phyloP scores from a whole-genome alignment of 1,284 basidiomycete species.

The Paramarasmius palmivorus region DNA sequence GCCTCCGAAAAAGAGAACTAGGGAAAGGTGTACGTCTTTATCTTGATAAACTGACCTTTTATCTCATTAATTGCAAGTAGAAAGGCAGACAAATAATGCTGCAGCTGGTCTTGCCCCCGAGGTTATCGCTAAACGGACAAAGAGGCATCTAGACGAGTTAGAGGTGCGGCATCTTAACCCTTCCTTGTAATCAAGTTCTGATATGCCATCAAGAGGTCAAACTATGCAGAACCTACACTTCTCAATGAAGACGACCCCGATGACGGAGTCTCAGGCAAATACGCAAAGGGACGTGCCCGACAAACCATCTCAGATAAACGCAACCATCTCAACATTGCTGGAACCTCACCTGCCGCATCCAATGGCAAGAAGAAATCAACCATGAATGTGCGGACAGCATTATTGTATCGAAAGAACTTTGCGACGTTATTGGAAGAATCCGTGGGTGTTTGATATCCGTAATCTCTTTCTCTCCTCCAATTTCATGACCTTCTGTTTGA shows the following conservation, averaged over 20 bases:
- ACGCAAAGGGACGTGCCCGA: slow-evolving; percentile 64
- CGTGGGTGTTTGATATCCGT: slow-evolving; percentile 55
- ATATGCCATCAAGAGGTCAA: slow-evolving; percentile 54
- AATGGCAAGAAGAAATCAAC: slow-evolving; percentile 70
- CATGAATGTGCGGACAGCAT: slow-evolving; percentile 73
- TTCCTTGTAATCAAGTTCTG: slow-evolving; percentile 5
- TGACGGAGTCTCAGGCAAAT: slow-evolving; percentile 39
- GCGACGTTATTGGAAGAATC: slow-evolving; percentile 75
- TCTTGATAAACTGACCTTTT: slow-evolving; percentile 12
- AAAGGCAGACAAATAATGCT: slow-evolving; percentile 41
- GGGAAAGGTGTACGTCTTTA: slow-evolving; percentile 40
- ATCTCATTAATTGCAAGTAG: slow-evolving; percentile 25
- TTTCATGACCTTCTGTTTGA: background rate
- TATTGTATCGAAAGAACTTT: slow-evolving; percentile 79
- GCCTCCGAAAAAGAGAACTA: slow-evolving; percentile 41
- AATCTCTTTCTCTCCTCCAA: slow-evolving; percentile 4
- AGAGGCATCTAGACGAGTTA: slow-evolving; percentile 77
- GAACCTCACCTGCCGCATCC: slow-evolving; percentile 46
- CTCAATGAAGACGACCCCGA: slow-evolving; percentile 46
- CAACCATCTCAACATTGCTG: slow-evolving; percentile 42
- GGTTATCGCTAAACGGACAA: slow-evolving; percentile 70
- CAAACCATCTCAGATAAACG: slow-evolving; percentile 77
- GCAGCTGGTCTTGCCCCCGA: slow-evolving; percentile 58
- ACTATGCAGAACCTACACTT: slow-evolving; percentile 67
- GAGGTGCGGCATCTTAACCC: slow-evolving; percentile 54